Conservation (phyloP, 257 asterid species). For the Coffea canephora region DNA sequence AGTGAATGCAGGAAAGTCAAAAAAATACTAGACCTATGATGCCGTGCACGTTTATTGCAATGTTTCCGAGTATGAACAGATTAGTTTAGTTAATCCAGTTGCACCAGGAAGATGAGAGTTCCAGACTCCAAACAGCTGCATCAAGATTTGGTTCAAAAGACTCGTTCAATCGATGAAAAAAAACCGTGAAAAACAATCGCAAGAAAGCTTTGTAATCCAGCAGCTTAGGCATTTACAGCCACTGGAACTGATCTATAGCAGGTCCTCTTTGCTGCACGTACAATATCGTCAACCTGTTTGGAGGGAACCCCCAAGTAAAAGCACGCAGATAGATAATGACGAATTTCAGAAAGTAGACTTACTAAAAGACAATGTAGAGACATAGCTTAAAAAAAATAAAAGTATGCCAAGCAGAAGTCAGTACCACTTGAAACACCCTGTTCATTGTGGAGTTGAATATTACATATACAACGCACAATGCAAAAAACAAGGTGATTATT, state of each 20-base stretch:
- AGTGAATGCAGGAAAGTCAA: background rate
- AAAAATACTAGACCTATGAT: background rate
- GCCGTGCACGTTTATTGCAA: background rate
- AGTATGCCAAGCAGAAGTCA: background rate
- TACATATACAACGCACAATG: background rate
- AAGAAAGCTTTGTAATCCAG: constrained; percentile 11
- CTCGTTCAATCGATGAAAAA: background rate
- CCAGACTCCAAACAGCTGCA: constrained; percentile 7
- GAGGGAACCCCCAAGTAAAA: background rate
- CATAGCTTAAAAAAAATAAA: background rate
- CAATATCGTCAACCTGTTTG: constrained; percentile 45
- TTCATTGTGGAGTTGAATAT: background rate
- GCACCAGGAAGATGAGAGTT: background rate
- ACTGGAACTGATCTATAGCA: constrained; percentile 40
- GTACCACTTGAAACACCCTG: background rate
- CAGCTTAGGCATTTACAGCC: constrained; percentile 36
- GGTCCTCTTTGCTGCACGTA: constrained; percentile 45
- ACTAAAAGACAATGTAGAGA: background rate
- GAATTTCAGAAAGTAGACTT: background rate
- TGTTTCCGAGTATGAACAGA: background rate
- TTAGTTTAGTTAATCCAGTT: background rate
- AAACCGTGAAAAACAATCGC: constrained; percentile 5
- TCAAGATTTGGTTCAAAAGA: constrained; percentile 5
- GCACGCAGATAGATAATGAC: background rate
- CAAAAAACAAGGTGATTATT: background rate